These are phyloP conservation scores for Solanum lycopersicoides DNA, from an alignment of 257 asterid species.

Conservation along the genomic window DNA sequence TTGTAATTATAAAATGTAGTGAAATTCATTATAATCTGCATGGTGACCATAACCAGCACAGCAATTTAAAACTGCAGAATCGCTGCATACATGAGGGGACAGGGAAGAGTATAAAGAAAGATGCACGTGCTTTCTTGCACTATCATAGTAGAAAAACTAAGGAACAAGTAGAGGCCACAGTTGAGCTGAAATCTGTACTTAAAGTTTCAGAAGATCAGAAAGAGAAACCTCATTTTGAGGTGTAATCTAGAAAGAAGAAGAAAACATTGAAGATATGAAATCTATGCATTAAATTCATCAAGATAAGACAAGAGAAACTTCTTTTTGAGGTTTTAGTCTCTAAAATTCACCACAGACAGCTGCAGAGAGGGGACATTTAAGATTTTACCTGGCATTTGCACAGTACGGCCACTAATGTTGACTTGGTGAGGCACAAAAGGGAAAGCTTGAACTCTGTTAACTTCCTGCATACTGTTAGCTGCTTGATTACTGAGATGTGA, in stretches of 20 bases:
- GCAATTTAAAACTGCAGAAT: not conserved
- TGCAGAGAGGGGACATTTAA: not conserved
- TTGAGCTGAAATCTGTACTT: not conserved
- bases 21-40: not conserved
- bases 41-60: not conserved
- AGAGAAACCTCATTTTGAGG: not conserved
- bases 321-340: not conserved
- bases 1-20: not conserved
- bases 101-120: not conserved
- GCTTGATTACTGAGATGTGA: conserved; percentile 39
- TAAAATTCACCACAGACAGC: not conserved
- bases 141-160: not conserved
- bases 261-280: not conserved
- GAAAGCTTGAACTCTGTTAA: conserved; percentile 43
- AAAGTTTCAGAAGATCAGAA: not conserved
- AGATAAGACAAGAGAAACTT: not conserved
- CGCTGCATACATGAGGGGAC: not conserved
- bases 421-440: conserved; percentile 38
- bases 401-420: conserved; percentile 33
- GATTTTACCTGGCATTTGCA: conserved; percentile 52
- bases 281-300: not conserved
- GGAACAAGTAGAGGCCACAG: not conserved
- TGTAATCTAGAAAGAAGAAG: not conserved
- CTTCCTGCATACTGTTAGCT: conserved; percentile 38
- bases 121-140: not conserved